Evolutionary conservation across 2,329 filamentous ascomycete genomes (phyloP), one percentile per base, ranked within the genome.

Genomic region (Stachybotrys chartarum): DNA sequence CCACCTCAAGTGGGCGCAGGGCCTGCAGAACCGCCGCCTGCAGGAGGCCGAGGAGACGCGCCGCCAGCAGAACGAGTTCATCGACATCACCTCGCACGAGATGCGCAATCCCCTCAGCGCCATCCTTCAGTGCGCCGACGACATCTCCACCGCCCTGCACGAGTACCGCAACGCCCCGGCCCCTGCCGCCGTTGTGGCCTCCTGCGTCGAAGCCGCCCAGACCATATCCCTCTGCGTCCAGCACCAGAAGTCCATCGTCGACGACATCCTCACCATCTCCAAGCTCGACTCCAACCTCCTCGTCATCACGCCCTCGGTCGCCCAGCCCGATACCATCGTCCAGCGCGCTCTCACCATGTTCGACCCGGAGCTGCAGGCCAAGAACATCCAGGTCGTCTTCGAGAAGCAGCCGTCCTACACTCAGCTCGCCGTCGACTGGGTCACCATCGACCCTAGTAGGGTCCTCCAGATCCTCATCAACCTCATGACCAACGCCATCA

Each of bases 381-480:
- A 84, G 1, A 80, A 83, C 32, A 89, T 91, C 47, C 71, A 81
- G 30, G 78, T 91, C 58, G 75, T 78, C 30, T 83, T 89, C 61
- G 71, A 79, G 1, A 75, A 88, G 6, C 81, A 85, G 56, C 61
- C 77, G 2, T 84, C 84, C 0, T 86, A 84, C 60, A 69, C 72
- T 1, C 68, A 77, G 0, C 70, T 84, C 1, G 70, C 71, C 85
- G 80, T 55, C 30, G 81, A 86, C 18, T 90, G 85, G 78, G 82
- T 91, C 2, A 69, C 75, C 6, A 71, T 90, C 47, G 89, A 92
- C 65, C 85, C 88, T 0, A 86, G 85, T 11, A 79, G 88, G 10
- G 82, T 91, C 46, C 78, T 87, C n/a, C 88, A 92, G 67, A 85
- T 91, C 0, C 74, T 91, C 1, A 90, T 92, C 64, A 92, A 92